Evolutionary conservation across 345 rosid species (phyloP).

Genomic region (Heritiera fomes): DNA sequence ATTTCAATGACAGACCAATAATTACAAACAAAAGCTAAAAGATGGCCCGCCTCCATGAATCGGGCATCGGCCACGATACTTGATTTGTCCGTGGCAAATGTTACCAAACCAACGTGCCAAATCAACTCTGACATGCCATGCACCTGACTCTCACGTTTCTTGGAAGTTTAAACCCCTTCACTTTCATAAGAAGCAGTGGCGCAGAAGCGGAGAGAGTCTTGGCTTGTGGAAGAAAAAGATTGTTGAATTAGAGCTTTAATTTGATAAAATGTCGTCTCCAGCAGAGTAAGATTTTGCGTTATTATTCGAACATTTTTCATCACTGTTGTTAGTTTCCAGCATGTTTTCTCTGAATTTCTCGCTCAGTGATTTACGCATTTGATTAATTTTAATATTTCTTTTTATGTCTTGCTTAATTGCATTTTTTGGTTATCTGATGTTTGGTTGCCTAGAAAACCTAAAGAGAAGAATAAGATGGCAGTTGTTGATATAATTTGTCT

Average conservation of each 20-base stretch:
- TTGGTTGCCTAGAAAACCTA: too few relatives aligned
- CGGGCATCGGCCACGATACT: not conserved
- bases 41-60: not conserved
- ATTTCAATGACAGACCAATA: not conserved
- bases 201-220: too few relatives aligned
- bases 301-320: not conserved
- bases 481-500: too few relatives aligned
- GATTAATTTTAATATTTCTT: too few relatives aligned
- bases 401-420: too few relatives aligned
- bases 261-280: slow-evolving; percentile 21
- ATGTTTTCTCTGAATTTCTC: not conserved
- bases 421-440: too few relatives aligned
- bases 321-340: not conserved
- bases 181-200: not conserved
- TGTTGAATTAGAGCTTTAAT: not conserved
- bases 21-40: not conserved
- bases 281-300: not conserved
- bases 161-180: not conserved
- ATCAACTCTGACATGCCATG: too few relatives aligned
- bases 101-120: not conserved
- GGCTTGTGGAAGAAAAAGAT: not conserved
- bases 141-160: not conserved
- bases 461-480: too few relatives aligned
- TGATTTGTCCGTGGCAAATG: not conserved
- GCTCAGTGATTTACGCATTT: too few relatives aligned